Base-by-base conservation (phyloP, 1,284 basidiomycete species). In the Rhodotorula sp. region DNA sequence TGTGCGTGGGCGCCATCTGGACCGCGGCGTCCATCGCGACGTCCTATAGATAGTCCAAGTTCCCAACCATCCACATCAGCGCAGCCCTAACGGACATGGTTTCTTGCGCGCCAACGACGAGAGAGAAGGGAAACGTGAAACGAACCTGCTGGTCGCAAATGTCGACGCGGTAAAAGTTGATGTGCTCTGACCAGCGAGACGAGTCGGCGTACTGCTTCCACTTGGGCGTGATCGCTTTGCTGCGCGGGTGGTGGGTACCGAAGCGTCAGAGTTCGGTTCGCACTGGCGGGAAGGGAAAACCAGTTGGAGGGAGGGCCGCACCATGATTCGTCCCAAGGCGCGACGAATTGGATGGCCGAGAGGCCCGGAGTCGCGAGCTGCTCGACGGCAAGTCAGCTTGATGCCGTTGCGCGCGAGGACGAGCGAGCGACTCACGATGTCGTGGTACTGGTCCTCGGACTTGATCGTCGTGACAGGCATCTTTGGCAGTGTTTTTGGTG, bases 141-240 rank as follows among this genome's bases (percentile, higher is more conserved):
- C 62, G 26, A 14, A 64, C 72, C 65, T 72, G 73, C 63, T 70
- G 65, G 46, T 74, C 72, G 61, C 70, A 71, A 57, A 76, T 70
- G 72, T 76, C 74, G 57, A 76, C 69, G 10, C 52, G 29, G 72
- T 68, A 74, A 46, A 73, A 76, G 54, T 64, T 64, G 39, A 74
- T 63, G 54, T 56, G 39, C 39, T n/a, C 39, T 43, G 49, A 39
- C 58, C 34, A 72, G 5, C 64, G 59, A 6, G 57, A 49, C 57
- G 65, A 63, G 61, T 68, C 52, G 14, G 70, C 54, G 61, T 54
- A 57, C n/a, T 52, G 63, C 39, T 66, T 60, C 59, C 61, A 75
- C 59, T 73, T 70, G 34, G 74, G 74, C 14, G 71, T 34, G 71
- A 75, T 70, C 48, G 66, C 67, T 59, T 75, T 72, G 54, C 69